These are phyloP conservation scores for Pseudogymnoascus sp. DNA, from an alignment of 2,329 filamentous ascomycete genomes.

Conservation along the genomic window DNA sequence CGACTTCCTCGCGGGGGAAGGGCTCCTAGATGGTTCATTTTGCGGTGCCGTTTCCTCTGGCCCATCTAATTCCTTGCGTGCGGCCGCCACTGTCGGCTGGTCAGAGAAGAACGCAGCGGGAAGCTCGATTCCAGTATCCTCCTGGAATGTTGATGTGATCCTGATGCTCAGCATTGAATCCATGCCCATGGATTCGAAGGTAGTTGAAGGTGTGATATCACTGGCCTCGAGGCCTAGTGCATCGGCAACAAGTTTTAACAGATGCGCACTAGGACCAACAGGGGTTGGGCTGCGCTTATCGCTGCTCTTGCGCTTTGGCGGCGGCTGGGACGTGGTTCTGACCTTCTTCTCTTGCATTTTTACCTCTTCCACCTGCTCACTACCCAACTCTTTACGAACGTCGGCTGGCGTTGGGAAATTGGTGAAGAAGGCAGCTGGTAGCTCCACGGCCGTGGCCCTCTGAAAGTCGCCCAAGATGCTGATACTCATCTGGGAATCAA, in stretches of 20 bases:
- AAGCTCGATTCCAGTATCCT: slow-evolving; percentile 9
- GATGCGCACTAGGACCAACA: neutral
- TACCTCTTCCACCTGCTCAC: neutral
- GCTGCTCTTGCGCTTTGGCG: neutral
- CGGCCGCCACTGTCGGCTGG: slow-evolving; percentile 2
- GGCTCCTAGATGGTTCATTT: neutral
- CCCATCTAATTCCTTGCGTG: neutral
- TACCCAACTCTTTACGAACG: neutral
- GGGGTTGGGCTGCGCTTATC: neutral
- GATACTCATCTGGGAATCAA: slow-evolving; percentile 48
- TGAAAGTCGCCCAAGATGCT: neutral
- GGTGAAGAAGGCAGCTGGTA: neutral
- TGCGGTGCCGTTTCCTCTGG: neutral
- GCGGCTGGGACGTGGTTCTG: neutral
- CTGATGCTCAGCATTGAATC: slow-evolving; percentile 15
- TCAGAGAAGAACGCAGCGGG: slow-evolving; percentile 3
- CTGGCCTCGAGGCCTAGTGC: slow-evolving; percentile 10
- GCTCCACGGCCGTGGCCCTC: neutral
- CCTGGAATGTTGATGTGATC: slow-evolving; percentile 7
- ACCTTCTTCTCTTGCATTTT: neutral
- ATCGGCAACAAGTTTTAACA: slow-evolving; percentile 9
- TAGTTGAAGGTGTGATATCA: slow-evolving; percentile 6
- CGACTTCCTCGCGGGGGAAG: neutral
- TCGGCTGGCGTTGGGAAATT: neutral
- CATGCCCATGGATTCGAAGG: slow-evolving; percentile 12